phyloP scores from a whole-genome alignment of 352 stramenopile genomes.

The Phytopythium montanum region DNA sequence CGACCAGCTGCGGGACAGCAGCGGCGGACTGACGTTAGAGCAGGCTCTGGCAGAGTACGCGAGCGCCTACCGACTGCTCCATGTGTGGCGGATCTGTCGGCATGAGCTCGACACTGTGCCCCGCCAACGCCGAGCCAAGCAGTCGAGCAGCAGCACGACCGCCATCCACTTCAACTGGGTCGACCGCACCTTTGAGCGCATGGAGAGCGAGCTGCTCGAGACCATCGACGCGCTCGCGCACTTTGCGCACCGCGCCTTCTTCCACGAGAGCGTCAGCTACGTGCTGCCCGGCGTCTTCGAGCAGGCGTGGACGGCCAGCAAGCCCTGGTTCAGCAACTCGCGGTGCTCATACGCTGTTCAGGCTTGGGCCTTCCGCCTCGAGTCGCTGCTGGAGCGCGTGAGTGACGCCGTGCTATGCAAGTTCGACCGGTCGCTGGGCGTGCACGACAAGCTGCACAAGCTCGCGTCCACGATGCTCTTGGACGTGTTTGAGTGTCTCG shows the following conservation, averaged over 20 bases:
- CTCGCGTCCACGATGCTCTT: conserved; percentile 44
- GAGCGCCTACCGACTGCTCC: conserved; percentile 47
- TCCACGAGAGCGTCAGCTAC: conserved; percentile 49
- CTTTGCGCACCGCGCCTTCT: conserved; percentile 49
- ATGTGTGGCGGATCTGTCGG: conserved; percentile 62
- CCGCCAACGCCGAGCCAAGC: conserved; percentile 23
- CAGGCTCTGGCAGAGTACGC: conserved; percentile 52
- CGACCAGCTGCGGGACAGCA: conserved; percentile 18
- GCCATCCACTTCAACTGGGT: conserved; percentile 63
- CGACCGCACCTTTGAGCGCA: conserved; percentile 54
- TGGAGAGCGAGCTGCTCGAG: conserved; percentile 42
- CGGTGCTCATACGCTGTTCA: conserved; percentile 57
- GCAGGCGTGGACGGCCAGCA: conserved; percentile 45
- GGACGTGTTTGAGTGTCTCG: conserved; percentile 38
- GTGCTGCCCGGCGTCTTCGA: conserved; percentile 51
- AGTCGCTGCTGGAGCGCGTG: conserved; percentile 43
- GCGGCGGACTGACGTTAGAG: conserved; percentile 32
- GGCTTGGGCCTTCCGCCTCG: conserved; percentile 44
- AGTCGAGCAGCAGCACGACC: conserved; percentile 12
- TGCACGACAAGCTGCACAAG: conserved; percentile 67
- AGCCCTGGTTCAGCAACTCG: conserved; percentile 61
- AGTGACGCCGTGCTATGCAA: conserved; percentile 30
- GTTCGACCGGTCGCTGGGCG: conserved; percentile 47
- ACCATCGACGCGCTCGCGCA: conserved; percentile 55
- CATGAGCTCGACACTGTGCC: conserved; percentile 50